Conservation (phyloP, 2,329 filamentous ascomycete species). For the Pleoardoris graminearum region DNA sequence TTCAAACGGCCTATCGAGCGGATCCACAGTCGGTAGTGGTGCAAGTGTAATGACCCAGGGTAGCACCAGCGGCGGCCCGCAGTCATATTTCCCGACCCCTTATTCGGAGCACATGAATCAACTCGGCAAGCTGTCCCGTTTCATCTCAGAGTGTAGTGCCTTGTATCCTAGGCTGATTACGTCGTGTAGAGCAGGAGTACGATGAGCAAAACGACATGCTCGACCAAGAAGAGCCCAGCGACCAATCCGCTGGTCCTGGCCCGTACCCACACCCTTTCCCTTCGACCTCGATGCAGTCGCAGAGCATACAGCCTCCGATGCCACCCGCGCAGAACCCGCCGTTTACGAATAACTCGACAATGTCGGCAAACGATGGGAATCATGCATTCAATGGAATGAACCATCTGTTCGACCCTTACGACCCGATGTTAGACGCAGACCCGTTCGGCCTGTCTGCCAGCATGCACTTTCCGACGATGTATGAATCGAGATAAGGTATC, state of each 20-base stretch:
- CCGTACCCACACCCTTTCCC: slow-evolving; percentile 65
- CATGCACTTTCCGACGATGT: slow-evolving; percentile 89
- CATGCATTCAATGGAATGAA: slow-evolving; percentile 51
- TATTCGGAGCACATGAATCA: slow-evolving; percentile 96
- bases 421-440: slow-evolving; percentile 88
- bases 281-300: slow-evolving; percentile 43
- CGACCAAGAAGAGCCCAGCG: slow-evolving; percentile 71
- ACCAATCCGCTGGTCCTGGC: slow-evolving; percentile 69
- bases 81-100: slow-evolving; percentile 76
- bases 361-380: slow-evolving; percentile 38
- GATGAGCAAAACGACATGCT: slow-evolving; percentile 87
- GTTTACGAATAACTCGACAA: slow-evolving; percentile 37
- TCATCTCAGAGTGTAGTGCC: slow-evolving; percentile 59
- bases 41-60: slow-evolving; percentile 43
- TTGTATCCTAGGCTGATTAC: slow-evolving; percentile 70
- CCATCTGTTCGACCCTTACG: slow-evolving; percentile 69
- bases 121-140: slow-evolving; percentile 77
- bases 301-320: slow-evolving; percentile 46
- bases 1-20: slow-evolving; percentile 43
- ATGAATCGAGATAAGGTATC: slow-evolving; percentile 51
- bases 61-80: slow-evolving; percentile 43
- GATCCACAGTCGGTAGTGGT: slow-evolving; percentile 42
- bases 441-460: slow-evolving; percentile 91
- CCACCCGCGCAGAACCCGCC: slow-evolving; percentile 42
- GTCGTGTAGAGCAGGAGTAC: slow-evolving; percentile 90